phyloP scores from a whole-genome alignment of 2,329 filamentous ascomycete genomes.

The Aspergillus nomiae region DNA sequence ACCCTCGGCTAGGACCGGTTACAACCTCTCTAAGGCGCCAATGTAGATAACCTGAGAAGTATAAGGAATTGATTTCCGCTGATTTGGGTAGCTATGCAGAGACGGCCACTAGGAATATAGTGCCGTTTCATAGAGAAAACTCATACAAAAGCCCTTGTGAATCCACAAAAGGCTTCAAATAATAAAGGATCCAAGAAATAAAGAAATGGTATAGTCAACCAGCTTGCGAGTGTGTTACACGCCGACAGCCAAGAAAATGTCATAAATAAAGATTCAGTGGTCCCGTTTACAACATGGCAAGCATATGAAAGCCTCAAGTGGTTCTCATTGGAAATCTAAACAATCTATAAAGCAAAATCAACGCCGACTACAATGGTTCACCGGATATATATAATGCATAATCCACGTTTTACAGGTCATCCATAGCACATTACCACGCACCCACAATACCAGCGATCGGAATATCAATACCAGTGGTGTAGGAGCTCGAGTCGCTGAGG shows the following conservation, averaged over 20 bases:
- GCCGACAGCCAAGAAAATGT: not conserved
- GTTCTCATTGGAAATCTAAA: not conserved
- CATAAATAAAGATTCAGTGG: too few species aligned
- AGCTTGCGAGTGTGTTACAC: not conserved
- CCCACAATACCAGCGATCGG: constrained; percentile 43
- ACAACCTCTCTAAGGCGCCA: not conserved
- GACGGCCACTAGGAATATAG: not conserved
- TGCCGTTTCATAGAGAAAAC: not conserved
- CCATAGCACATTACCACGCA: constrained; percentile 21
- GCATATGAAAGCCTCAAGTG: not conserved
- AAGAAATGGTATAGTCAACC: not conserved
- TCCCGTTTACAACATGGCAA: not conserved
- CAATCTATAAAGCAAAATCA: not conserved
- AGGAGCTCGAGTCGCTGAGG: constrained; percentile 49
- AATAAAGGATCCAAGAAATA: not conserved
- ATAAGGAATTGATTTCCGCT: not conserved
- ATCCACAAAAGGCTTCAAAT: not conserved
- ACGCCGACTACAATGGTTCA: not conserved
- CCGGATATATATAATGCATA: not conserved
- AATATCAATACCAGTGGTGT: constrained; percentile 42
- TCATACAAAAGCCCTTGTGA: not conserved
- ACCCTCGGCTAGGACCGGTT: not conserved
- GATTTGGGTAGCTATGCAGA: not conserved
- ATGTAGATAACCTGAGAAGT: not conserved
- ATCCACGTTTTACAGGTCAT: not conserved